Evolutionary conservation across 495 filamentous ascomycete genomes (phyloP).

Genomic region (Cladorrhinum samala): DNA sequence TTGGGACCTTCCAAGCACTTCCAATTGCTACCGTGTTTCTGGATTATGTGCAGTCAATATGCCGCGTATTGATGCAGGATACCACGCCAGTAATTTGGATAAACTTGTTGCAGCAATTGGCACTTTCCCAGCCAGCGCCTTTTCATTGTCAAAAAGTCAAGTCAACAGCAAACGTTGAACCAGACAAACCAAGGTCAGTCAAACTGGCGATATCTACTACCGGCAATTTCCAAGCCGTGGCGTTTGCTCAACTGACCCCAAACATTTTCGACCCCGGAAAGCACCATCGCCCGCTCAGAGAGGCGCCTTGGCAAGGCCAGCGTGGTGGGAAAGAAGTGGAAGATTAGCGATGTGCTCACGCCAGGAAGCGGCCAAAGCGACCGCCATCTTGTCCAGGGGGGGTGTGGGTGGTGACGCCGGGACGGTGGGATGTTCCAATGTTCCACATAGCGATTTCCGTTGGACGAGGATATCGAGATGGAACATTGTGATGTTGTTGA

Average conservation of each 20-base stretch:
- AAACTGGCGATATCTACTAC: too few species aligned
- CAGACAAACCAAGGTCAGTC: too few species aligned
- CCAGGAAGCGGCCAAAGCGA: constrained; percentile 7
- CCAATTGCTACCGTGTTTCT: background rate
- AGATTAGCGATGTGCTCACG: background rate
- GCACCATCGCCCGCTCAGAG: too few species aligned
- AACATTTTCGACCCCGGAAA: background rate
- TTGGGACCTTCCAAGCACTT: too few species aligned
- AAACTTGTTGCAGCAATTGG: background rate
- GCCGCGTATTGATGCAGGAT: constrained; percentile 1
- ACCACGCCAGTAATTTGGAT: constrained; percentile 4
- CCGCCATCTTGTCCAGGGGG: background rate
- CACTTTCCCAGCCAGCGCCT: background rate
- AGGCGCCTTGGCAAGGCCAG: background rate
- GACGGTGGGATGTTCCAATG: background rate
- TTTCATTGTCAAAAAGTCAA: background rate
- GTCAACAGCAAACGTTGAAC: too few species aligned
- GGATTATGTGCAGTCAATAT: background rate
- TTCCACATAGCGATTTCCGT: background rate
- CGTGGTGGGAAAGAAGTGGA: background rate
- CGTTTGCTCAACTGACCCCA: too few species aligned
- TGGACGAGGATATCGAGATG: background rate
- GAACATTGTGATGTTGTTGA: background rate
- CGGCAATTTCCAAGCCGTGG: too few species aligned
- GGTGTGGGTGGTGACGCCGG: too few species aligned